phyloP scores from a whole-genome alignment of 495 filamentous ascomycete species.

The Tuber microsphaerosporum region DNA sequence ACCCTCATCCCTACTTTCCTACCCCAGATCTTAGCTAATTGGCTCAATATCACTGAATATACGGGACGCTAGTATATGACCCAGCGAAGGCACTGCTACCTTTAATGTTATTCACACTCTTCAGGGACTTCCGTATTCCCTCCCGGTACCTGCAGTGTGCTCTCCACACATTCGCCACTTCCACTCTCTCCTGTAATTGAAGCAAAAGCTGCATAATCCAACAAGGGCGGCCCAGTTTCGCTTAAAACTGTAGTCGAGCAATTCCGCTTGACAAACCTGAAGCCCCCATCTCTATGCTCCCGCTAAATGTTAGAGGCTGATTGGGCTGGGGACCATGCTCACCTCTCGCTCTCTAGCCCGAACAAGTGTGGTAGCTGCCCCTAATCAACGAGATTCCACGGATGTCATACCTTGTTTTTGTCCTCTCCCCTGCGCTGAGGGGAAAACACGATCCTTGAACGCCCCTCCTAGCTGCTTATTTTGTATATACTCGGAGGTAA shows the following conservation, averaged over 20 bases:
- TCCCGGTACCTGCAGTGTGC: neutral
- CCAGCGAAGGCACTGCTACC: neutral
- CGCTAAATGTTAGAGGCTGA: no score
- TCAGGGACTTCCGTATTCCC: neutral
- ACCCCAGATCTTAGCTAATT: neutral
- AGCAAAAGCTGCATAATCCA: neutral
- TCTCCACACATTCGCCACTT: neutral
- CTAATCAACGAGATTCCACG: neutral
- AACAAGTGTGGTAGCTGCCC: neutral
- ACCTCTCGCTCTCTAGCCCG: neutral
- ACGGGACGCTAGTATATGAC: neutral
- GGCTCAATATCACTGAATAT: neutral
- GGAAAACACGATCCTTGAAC: neutral
- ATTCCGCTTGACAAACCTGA: no score
- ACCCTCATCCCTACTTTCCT: neutral
- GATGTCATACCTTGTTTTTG: neutral
- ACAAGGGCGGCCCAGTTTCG: no score
- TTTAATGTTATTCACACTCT: neutral
- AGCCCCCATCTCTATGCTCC: no score
- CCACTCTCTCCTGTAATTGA: neutral
- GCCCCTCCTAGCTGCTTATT: neutral
- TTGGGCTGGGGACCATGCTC: no score
- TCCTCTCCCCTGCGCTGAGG: neutral
- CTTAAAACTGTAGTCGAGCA: no score
- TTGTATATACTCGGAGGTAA: neutral